Evolutionary conservation across 495 filamentous ascomycete species (phyloP).

Genomic region (Hypoxylon lienhwacheense): DNA sequence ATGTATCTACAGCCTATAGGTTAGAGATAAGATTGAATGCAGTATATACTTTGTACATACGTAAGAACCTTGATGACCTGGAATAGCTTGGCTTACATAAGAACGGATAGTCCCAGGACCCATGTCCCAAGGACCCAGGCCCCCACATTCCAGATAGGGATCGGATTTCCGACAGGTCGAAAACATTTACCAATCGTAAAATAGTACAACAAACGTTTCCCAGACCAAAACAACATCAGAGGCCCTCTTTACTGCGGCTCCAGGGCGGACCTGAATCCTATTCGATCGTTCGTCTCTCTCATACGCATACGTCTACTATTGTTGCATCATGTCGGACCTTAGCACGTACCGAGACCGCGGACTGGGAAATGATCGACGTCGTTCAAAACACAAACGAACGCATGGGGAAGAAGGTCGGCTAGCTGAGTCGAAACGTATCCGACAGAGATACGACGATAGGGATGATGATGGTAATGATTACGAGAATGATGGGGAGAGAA

Average conservation of each 20-base stretch:
- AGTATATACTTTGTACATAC: too few species aligned
- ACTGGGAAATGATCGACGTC: slow-evolving; percentile 13
- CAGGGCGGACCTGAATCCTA: slow-evolving; percentile 26
- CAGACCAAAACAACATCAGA: not conserved
- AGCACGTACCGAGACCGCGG: slow-evolving; percentile 20
- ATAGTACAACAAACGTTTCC: not conserved
- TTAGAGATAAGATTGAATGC: too few species aligned
- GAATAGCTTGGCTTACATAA: slow-evolving; percentile 18
- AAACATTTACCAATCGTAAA: not conserved
- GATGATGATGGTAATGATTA: too few species aligned
- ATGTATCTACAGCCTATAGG: not conserved
- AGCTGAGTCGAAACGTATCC: slow-evolving; percentile 11
- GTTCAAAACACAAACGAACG: slow-evolving; percentile 27
- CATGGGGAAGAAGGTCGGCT: slow-evolving; percentile 20
- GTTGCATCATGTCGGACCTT: slow-evolving; percentile 27
- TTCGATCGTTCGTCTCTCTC: not conserved
- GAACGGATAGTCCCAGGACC: too few species aligned
- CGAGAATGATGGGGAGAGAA: not conserved
- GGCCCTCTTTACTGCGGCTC: slow-evolving; percentile 13
- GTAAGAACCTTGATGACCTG: slow-evolving; percentile 23
- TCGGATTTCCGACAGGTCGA: too few species aligned
- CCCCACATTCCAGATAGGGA: not conserved
- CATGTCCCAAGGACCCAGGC: not conserved
- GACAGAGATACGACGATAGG: slow-evolving; percentile 5
- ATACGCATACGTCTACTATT: slow-evolving; percentile 8